Evolutionary conservation across 1,284 basidiomycete species (phyloP).

Genomic region (Serendipita sp.): DNA sequence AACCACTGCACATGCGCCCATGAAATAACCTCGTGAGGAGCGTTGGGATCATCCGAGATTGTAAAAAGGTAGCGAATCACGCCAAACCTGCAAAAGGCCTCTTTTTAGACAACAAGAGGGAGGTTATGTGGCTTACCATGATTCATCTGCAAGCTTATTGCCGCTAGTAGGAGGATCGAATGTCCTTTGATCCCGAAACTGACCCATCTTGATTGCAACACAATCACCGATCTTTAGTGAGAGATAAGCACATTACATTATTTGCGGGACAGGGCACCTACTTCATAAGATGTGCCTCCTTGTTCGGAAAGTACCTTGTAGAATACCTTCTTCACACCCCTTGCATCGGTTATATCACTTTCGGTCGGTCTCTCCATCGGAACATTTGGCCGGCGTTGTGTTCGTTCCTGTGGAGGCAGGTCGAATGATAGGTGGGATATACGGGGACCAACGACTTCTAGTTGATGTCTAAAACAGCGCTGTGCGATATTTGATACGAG

Average conservation of each 20-base stretch:
- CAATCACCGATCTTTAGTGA: not conserved
- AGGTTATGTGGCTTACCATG: not conserved
- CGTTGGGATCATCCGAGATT: not conserved
- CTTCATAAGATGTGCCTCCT: not conserved
- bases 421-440: not conserved
- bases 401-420: too few species aligned
- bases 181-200: not conserved
- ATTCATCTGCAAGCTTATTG: not conserved
- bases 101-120: not conserved
- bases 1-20: slow-evolving; percentile 5
- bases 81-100: not conserved
- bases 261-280: too few species aligned
- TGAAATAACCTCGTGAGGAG: not conserved
- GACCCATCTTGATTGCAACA: not conserved
- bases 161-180: not conserved
- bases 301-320: not conserved
- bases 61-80: not conserved
- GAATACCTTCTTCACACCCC: too few species aligned
- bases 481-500: not conserved
- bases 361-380: too few species aligned
- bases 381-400: too few species aligned
- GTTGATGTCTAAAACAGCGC: not conserved
- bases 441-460: not conserved
- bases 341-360: too few species aligned
- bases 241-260: not conserved